Percentiles rank a stretch among this genome's conserved stretches.
Evolutionary conservation across 352 stramenopile species (phyloP).

Genomic region (Phytophthora sp.): DNA sequence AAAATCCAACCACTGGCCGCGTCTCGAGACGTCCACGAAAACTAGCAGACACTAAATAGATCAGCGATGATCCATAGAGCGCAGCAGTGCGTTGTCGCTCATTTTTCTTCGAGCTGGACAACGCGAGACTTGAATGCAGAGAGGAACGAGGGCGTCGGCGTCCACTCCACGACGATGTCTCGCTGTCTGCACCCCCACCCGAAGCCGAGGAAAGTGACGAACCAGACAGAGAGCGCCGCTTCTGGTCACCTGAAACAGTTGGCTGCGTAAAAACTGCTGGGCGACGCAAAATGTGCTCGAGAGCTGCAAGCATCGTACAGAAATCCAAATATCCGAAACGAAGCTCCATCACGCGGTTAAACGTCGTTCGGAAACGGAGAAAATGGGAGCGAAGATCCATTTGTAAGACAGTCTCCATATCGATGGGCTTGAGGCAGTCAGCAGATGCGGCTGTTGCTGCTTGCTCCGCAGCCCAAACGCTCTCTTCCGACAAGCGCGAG

Average conservation of each 20-base stretch:
- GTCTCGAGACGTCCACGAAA: constrained; percentile 79
- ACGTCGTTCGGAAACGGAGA: constrained; percentile 67
- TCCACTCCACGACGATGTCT: constrained; percentile 37
- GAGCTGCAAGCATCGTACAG: constrained; percentile 62
- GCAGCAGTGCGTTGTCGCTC: constrained; percentile 45
- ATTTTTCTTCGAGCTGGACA: constrained; percentile 30
- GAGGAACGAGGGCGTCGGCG: constrained; percentile 36
- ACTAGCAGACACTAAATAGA: constrained; percentile 79
- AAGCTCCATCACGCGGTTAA: constrained; percentile 81
- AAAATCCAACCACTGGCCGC: constrained; percentile 74
- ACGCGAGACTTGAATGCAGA: constrained; percentile 20
- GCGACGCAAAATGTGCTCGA: constrained; percentile 63
- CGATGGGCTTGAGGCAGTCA: constrained; percentile 83
- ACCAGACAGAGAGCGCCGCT: constrained; percentile 51
- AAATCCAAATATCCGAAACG: constrained; percentile 88
- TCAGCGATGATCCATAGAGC: constrained; percentile 67
- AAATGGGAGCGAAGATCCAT: constrained; percentile 70
- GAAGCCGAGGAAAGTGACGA: constrained; percentile 63
- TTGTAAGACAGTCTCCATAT: constrained; percentile 71
- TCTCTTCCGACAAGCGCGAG: constrained; percentile 76
- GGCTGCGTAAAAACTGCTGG: constrained; percentile 23
- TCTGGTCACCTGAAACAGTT: constrained; percentile 16
- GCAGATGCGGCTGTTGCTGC: constrained; percentile 51
- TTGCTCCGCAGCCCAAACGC: constrained; percentile 59
- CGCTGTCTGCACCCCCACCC: constrained; percentile 40